Evolutionary conservation across 1,139 yeast genomes (phyloP).

Genomic region (Groenewaldozyma auringiensis): DNA sequence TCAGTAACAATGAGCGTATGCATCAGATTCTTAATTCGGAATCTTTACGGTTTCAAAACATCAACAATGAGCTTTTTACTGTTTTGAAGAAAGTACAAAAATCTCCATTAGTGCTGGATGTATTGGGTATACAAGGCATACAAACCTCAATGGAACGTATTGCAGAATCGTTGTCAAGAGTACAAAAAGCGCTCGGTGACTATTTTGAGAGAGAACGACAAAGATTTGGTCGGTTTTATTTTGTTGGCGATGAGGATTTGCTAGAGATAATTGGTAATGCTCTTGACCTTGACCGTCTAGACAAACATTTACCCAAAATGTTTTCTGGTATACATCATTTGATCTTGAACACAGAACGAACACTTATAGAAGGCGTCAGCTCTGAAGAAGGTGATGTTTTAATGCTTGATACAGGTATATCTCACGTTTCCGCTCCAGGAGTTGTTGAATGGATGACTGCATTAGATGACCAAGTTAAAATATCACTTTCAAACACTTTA

Average conservation of each 20-base stretch:
- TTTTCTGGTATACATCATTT: slow-evolving; percentile 56
- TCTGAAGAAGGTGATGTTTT: slow-evolving; percentile 64
- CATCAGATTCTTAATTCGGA: slow-evolving; percentile 62
- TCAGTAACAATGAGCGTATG: slow-evolving; percentile 52
- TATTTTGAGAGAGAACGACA: slow-evolving; percentile 77
- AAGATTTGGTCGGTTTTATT: slow-evolving; percentile 73
- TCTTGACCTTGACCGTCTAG: slow-evolving; percentile 41
- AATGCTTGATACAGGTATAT: slow-evolving; percentile 38
- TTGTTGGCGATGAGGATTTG: slow-evolving; percentile 85
- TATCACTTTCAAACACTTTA: slow-evolving; percentile 39
- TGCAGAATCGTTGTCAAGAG: slow-evolving; percentile 48
- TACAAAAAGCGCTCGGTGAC: slow-evolving; percentile 63
- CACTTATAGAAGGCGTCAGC: slow-evolving; percentile 40
- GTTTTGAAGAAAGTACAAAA: slow-evolving; percentile 47
- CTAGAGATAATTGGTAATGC: slow-evolving; percentile 73
- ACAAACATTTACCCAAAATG: slow-evolving; percentile 62
- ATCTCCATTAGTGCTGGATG: slow-evolving; percentile 49
- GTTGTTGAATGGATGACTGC: slow-evolving; percentile 58
- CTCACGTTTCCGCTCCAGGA: slow-evolving; percentile 37
- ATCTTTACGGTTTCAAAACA: slow-evolving; percentile 54
- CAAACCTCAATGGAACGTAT: slow-evolving; percentile 43
- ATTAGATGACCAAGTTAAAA: slow-evolving; percentile 46
- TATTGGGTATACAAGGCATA: slow-evolving; percentile 47
- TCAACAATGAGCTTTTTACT: slow-evolving; percentile 53
- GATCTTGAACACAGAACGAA: slow-evolving; percentile 33